Percentiles rank a stretch among this genome's conserved stretches.
Conservation (phyloP, 495 filamentous ascomycete genomes). For the Cercophora newfieldiana region DNA sequence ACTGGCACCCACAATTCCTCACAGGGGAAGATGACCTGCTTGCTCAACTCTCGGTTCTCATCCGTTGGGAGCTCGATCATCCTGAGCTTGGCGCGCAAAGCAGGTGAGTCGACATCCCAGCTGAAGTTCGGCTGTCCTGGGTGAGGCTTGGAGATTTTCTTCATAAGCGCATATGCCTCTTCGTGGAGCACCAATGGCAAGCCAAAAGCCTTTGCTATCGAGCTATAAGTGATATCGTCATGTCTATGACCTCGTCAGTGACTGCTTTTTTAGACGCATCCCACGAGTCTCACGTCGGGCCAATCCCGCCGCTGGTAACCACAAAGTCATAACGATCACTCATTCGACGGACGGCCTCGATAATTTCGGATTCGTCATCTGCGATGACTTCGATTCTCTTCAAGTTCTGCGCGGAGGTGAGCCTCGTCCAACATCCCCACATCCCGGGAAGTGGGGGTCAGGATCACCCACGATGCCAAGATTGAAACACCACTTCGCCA, state of each 20-base stretch:
- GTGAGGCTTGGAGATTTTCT: conserved; percentile 69
- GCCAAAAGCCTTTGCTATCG: conserved; percentile 85
- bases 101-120: conserved; percentile 80
- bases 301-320: conserved; percentile 91
- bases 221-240: conserved; percentile 95
- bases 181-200: conserved; percentile 75
- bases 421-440: not conserved
- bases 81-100: conserved; percentile 74
- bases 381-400: conserved; percentile 90
- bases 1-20: conserved; percentile 90
- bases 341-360: conserved; percentile 84
- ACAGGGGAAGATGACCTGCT: conserved; percentile 73
- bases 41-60: conserved; percentile 53
- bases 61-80: conserved; percentile 90
- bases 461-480: conserved; percentile 66
- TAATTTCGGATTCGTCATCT: conserved; percentile 86
- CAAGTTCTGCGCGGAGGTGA: conserved; percentile 52
- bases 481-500: conserved; percentile 91
- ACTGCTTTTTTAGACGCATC: not conserved
- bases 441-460: not conserved
- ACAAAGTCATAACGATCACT: conserved; percentile 88
- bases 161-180: conserved; percentile 78
- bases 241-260: conserved; percentile 56
- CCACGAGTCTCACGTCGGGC: conserved; percentile 68
- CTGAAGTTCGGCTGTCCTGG: conserved; percentile 73